phyloP scores from a whole-genome alignment of 2,329 filamentous ascomycete species.

The Xylaria sp. region DNA sequence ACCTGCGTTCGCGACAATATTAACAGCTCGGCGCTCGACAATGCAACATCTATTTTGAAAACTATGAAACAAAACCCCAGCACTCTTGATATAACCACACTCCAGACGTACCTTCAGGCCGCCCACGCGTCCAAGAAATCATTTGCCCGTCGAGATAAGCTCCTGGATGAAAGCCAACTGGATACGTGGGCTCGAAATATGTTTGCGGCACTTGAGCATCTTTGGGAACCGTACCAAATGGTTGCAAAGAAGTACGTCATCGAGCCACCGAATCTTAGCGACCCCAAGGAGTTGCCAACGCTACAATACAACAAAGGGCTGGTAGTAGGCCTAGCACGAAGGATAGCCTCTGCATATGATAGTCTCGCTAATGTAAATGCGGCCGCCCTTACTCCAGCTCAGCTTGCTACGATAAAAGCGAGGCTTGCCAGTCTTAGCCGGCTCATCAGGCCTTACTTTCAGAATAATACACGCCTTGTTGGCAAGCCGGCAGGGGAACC shows the following conservation, averaged over 20 bases:
- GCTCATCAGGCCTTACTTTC: slow-evolving; percentile 43
- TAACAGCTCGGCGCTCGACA: slow-evolving; percentile 74
- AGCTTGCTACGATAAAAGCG: slow-evolving; percentile 32
- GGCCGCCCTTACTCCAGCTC: slow-evolving; percentile 28
- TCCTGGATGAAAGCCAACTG: slow-evolving; percentile 54
- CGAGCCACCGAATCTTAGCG: slow-evolving; percentile 8
- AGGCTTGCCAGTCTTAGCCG: slow-evolving; percentile 43
- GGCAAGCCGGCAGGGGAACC: neutral
- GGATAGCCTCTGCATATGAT: slow-evolving; percentile 48
- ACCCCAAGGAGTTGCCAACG: slow-evolving; percentile 6
- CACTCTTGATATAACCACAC: slow-evolving; percentile 61
- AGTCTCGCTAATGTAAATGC: slow-evolving; percentile 40
- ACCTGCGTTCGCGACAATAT: slow-evolving; percentile 80
- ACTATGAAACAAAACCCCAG: slow-evolving; percentile 64
- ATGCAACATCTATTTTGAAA: slow-evolving; percentile 73
- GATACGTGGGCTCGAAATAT: slow-evolving; percentile 63
- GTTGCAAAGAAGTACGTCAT: slow-evolving; percentile 34
- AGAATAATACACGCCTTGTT: slow-evolving; percentile 33
- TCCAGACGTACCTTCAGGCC: slow-evolving; percentile 67
- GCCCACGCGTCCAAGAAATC: slow-evolving; percentile 61
- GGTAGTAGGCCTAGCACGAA: slow-evolving; percentile 46
- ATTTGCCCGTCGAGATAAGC: slow-evolving; percentile 49
- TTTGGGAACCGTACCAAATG: slow-evolving; percentile 61
- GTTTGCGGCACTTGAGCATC: slow-evolving; percentile 58
- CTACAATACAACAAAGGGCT: slow-evolving; percentile 35